These are phyloP conservation scores for Rhodotorula sp. DNA, from an alignment of 1,284 basidiomycete genomes.

Conservation along the genomic window DNA sequence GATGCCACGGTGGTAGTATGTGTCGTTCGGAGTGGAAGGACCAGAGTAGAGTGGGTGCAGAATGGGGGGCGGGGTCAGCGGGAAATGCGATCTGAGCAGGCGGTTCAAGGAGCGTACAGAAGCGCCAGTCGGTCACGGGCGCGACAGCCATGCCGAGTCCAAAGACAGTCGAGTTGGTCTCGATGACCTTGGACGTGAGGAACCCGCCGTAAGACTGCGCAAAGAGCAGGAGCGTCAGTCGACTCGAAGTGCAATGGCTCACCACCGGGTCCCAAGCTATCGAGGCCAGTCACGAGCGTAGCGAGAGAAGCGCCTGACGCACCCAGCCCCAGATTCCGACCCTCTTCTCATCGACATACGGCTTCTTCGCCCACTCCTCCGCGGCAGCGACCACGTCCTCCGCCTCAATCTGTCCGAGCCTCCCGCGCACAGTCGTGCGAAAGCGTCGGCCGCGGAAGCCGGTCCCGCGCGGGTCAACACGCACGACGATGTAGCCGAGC, in stretches of 20 bases:
- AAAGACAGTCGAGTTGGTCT: slow-evolving; percentile 51
- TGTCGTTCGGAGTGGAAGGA: no score
- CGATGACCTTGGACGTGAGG: slow-evolving; percentile 86
- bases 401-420: slow-evolving; percentile 83
- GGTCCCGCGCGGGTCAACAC: slow-evolving; percentile 83
- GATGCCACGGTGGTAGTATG: no score
- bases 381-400: slow-evolving; percentile 85
- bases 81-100: background rate
- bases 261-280: no score
- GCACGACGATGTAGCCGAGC: slow-evolving; percentile 80
- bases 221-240: background rate
- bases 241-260: no score
- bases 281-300: background rate
- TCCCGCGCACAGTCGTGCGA: slow-evolving; percentile 77
- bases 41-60: background rate
- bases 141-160: slow-evolving; percentile 83
- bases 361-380: slow-evolving; percentile 49
- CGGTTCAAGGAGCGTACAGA: slow-evolving; percentile 56
- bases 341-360: slow-evolving; percentile 67
- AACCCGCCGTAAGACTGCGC: slow-evolving; percentile 86
- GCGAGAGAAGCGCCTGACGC: slow-evolving; percentile 47
- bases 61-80: no score
- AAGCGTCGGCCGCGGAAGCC: slow-evolving; percentile 81
- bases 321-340: slow-evolving; percentile 97
- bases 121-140: slow-evolving; percentile 59